A percentile compares a stretch with the other conserved stretches of the same genome.
Conservation (phyloP, 169 alveolate species). For the Toxoplasma gondii region DNA sequence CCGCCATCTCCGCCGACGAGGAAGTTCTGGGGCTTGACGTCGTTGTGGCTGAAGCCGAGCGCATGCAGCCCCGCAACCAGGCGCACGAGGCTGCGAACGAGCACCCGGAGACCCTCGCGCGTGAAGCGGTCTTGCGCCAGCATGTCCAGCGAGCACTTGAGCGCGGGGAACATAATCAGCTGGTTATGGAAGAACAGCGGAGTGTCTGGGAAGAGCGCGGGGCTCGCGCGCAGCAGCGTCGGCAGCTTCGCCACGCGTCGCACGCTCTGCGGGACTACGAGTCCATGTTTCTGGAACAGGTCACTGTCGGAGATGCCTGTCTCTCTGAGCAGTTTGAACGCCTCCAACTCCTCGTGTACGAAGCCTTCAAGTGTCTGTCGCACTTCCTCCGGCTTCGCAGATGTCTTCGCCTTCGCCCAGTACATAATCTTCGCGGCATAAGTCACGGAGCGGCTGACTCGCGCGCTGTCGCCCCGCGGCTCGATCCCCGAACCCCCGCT, state of each 20-base stretch:
- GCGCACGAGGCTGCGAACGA: background rate
- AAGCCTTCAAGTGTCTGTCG: background rate
- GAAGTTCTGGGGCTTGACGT: constrained; percentile 22
- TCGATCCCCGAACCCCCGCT: background rate
- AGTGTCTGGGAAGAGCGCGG: background rate
- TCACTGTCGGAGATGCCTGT: background rate
- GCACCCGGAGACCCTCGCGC: background rate
- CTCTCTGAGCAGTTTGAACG: background rate
- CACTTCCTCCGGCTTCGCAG: background rate
- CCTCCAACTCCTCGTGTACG: background rate
- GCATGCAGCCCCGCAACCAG: background rate
- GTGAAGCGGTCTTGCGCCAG: background rate
- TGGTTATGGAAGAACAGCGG: background rate
- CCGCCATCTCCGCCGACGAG: background rate
- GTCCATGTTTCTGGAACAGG: background rate
- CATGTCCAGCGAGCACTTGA: background rate
- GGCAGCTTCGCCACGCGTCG: background rate
- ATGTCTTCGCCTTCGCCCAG: background rate
- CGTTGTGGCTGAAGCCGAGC: constrained; percentile 1
- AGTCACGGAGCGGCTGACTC: background rate
- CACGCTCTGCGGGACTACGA: background rate
- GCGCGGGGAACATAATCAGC: background rate
- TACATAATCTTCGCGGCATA: background rate
- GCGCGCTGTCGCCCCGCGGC: background rate
- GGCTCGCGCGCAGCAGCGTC: background rate